These are phyloP conservation scores for Acanthamoeba quina DNA, from an alignment of 208 protist genomes.

Conservation along the genomic window DNA sequence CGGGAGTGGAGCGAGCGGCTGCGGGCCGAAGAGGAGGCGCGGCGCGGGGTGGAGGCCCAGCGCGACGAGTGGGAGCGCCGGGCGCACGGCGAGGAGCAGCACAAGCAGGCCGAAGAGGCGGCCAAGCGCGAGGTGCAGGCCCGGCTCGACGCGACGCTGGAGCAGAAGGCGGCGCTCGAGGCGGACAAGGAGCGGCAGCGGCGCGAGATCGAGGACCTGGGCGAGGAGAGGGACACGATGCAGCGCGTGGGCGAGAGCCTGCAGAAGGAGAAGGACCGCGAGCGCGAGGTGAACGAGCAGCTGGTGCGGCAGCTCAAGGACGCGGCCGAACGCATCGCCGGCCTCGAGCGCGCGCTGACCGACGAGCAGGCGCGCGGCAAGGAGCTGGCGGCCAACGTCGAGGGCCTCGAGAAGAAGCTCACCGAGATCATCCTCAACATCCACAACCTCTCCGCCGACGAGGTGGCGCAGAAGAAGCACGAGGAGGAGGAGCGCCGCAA, in stretches of 20 bases:
- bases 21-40: neutral
- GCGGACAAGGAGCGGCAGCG: neutral
- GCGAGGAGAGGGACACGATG: constrained; percentile 19
- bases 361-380: constrained; percentile 12
- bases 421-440: constrained; percentile 47
- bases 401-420: constrained; percentile 42
- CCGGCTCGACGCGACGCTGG: neutral
- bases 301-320: neutral
- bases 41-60: neutral
- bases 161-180: neutral
- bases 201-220: neutral
- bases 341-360: neutral
- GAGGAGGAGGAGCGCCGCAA: constrained; percentile 38
- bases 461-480: constrained; percentile 14
- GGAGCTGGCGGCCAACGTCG: constrained; percentile 13
- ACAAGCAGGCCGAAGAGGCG: neutral
- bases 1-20: neutral
- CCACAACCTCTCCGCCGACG: constrained; percentile 46
- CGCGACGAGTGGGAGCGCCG: constrained; percentile 44
- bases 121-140: constrained; percentile 11
- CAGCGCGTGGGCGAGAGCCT: constrained; percentile 44
- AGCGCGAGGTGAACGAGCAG: constrained; percentile 16
- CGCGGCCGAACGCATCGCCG: neutral
- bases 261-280: constrained; percentile 47
- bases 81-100: neutral